phyloP scores from a whole-genome alignment of 768 basidiomycete species.

The Mycena galopus region DNA sequence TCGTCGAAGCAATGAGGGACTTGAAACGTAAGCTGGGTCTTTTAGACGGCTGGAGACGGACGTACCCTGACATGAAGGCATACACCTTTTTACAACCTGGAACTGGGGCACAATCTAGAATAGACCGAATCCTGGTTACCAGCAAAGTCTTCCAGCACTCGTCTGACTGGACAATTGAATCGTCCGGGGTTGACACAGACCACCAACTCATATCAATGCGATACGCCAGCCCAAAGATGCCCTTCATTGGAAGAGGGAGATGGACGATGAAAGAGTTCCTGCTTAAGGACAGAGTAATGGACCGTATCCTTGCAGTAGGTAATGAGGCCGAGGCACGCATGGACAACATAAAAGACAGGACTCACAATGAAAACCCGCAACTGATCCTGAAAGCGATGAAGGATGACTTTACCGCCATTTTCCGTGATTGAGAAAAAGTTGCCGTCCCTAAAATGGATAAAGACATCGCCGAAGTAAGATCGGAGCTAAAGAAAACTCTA shows the following conservation, averaged over 20 bases:
- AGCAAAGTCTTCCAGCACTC: not conserved
- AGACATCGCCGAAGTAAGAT: not conserved
- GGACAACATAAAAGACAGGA: not conserved
- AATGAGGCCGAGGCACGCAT: too few species aligned
- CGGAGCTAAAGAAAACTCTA: not conserved
- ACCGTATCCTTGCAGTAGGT: too few species aligned
- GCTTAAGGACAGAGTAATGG: too few species aligned
- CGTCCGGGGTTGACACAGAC: not conserved
- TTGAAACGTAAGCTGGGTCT: constrained; percentile 13
- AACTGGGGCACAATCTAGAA: constrained; percentile 14
- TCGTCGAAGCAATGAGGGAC: constrained; percentile 3
- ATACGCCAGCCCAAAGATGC: constrained; percentile 10
- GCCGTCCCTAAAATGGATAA: constrained; percentile 2
- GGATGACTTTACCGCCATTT: not conserved
- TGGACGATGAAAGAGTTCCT: too few species aligned
- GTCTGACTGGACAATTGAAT: constrained; percentile 14
- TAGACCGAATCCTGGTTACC: constrained; percentile 3
- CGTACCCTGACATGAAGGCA: constrained; percentile 20
- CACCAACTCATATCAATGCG: constrained; percentile 14
- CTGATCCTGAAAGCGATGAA: not conserved
- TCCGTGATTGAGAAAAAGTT: not conserved
- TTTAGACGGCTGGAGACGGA: constrained; percentile 31
- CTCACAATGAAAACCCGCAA: not conserved
- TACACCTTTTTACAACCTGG: constrained; percentile 22
- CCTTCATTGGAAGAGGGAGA: not conserved